phyloP scores from a whole-genome alignment of 306 rosid genomes.

The Casuarina cunninghamiana region DNA sequence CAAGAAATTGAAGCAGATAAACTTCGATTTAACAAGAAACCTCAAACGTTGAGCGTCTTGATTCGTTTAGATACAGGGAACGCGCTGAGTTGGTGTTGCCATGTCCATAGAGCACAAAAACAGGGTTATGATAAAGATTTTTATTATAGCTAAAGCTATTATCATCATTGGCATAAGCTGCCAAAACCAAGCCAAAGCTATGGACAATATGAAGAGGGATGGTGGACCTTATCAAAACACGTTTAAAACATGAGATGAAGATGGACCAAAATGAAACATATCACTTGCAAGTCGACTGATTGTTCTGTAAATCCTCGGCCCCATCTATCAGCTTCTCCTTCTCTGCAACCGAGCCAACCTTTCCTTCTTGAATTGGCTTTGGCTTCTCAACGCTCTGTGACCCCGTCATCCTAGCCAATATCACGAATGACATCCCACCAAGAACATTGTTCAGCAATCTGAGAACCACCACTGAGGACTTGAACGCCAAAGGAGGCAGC shows the following conservation, averaged over 20 bases:
- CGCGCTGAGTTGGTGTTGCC: background rate
- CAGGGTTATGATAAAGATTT: background rate
- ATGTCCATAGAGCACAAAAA: background rate
- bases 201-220: conserved; percentile 18
- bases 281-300: conserved; percentile 66
- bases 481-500: conserved; percentile 69
- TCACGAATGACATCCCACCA: conserved; percentile 86
- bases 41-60: background rate
- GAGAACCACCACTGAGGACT: conserved; percentile 73
- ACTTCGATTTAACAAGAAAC: background rate
- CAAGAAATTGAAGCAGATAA: background rate
- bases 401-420: conserved; percentile 83
- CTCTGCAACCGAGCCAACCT: conserved; percentile 37
- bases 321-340: conserved; percentile 53
- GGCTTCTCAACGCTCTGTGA: conserved; percentile 55
- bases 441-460: conserved; percentile 80
- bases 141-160: background rate
- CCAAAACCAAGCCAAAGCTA: conserved; percentile 9
- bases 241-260: background rate
- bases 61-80: too few species aligned
- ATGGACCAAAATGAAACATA: conserved; percentile 3
- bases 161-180: background rate
- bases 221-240: conserved; percentile 15
- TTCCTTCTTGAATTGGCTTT: conserved; percentile 20
- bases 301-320: conserved; percentile 42